A percentile compares a stretch with the other conserved stretches of the same genome.
phyloP scores from a whole-genome alignment of 306 rosid species.

The Castanopsis chinensis region DNA sequence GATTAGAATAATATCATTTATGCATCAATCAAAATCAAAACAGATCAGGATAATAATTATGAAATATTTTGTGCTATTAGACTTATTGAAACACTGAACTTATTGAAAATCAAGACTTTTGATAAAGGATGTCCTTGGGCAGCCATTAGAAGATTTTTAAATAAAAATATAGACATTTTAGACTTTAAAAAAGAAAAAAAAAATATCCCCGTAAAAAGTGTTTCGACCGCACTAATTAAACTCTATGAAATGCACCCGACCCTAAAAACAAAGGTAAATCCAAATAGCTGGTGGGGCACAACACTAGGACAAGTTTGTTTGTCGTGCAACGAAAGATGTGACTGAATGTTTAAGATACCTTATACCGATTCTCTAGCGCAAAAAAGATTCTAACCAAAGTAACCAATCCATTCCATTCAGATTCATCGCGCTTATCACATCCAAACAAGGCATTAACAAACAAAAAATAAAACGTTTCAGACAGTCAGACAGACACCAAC shows the following conservation, averaged over 20 bases:
- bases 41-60: no score
- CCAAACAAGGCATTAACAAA: background rate
- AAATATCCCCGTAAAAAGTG: background rate
- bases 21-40: no score
- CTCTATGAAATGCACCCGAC: no score
- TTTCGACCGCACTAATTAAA: no score
- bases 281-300: conserved; percentile 11
- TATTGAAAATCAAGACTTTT: no score
- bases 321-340: conserved; percentile 4
- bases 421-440: background rate
- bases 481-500: background rate
- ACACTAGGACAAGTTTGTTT: conserved; percentile 5
- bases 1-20: no score
- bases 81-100: no score
- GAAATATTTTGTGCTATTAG: no score
- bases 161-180: no score
- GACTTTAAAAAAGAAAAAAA: background rate
- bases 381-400: conserved; percentile 8
- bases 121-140: no score
- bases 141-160: no score
- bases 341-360: background rate
- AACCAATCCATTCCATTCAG: background rate
- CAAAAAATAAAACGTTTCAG: background rate
- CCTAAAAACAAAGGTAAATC: background rate
- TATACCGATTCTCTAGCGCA: conserved; percentile 3